Evolutionary conservation across 2,329 filamentous ascomycete species (phyloP).

Genomic region (Exophiala viscosa): DNA sequence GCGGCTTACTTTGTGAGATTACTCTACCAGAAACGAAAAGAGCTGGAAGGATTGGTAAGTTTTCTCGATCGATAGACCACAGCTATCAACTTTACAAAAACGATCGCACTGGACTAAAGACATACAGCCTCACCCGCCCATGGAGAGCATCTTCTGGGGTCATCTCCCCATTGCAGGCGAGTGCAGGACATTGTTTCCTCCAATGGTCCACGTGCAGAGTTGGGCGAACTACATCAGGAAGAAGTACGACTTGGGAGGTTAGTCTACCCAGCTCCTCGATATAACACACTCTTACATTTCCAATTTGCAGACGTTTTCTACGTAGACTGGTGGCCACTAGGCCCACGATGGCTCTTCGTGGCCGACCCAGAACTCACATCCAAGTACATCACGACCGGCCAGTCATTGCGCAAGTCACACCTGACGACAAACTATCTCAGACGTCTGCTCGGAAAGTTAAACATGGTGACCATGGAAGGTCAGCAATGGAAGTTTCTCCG

Average conservation of each 20-base stretch:
- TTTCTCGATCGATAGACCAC: neutral
- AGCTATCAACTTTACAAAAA: neutral
- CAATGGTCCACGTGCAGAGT: slow-evolving; percentile 23
- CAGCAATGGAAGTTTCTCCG: slow-evolving; percentile 32
- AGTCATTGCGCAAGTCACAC: slow-evolving; percentile 26
- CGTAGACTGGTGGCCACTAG: slow-evolving; percentile 29
- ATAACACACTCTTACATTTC: neutral
- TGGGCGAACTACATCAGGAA: slow-evolving; percentile 26
- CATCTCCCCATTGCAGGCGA: slow-evolving; percentile 26
- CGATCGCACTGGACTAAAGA: neutral
- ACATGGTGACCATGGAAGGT: slow-evolving; percentile 29
- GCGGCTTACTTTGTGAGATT: slow-evolving; percentile 21
- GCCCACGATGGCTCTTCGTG: slow-evolving; percentile 24
- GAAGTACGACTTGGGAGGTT: slow-evolving; percentile 26
- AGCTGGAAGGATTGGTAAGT: slow-evolving; percentile 25
- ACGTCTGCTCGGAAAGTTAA: slow-evolving; percentile 22
- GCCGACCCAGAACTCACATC: slow-evolving; percentile 23
- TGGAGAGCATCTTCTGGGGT: slow-evolving; percentile 26
- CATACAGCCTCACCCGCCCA: slow-evolving; percentile 28
- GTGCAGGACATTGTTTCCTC: slow-evolving; percentile 24
- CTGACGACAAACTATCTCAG: slow-evolving; percentile 14
- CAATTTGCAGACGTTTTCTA: slow-evolving; percentile 26
- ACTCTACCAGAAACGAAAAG: slow-evolving; percentile 22
- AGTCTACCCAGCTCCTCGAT: neutral
- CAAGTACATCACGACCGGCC: slow-evolving; percentile 24